phyloP scores from a whole-genome alignment of 768 basidiomycete genomes.

The Phylloporus arenicola region DNA sequence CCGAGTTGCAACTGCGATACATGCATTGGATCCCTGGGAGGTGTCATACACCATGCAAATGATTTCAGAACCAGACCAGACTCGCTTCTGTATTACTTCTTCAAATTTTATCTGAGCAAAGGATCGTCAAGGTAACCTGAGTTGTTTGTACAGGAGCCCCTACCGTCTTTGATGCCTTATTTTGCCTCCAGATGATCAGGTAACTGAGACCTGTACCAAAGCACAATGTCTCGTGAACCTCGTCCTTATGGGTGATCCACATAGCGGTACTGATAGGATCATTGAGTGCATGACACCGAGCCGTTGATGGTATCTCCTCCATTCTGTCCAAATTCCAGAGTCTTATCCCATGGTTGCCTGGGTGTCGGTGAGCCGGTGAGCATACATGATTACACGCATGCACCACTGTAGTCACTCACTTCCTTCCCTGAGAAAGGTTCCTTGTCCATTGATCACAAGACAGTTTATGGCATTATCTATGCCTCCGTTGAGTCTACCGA shows the following conservation, averaged over 20 bases:
- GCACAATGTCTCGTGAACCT: not conserved
- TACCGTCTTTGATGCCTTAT: not conserved
- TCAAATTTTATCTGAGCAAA: not conserved
- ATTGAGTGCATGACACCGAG: not conserved
- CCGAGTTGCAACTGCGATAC: not conserved
- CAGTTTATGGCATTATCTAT: not conserved
- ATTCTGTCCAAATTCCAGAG: not conserved
- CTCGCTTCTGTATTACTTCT: not conserved
- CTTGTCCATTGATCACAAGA: not conserved
- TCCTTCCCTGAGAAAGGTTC: not conserved
- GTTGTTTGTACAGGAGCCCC: not conserved
- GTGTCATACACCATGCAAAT: not conserved
- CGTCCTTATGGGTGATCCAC: not conserved
- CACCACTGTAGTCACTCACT: not conserved
- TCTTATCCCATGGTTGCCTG: not conserved
- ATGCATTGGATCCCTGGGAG: not conserved
- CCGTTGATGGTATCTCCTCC: not conserved
- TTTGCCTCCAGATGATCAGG: not conserved
- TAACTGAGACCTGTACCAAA: not conserved
- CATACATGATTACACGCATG: not conserved
- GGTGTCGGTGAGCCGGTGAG: not conserved
- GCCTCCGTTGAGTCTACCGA: not conserved
- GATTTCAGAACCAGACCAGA: not conserved
- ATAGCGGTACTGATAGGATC: not conserved
- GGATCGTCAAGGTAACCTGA: not conserved